Evolutionary conservation across 192 early-diverging fungal species (phyloP).

Genomic region (Chytriomyces hyalinus): DNA sequence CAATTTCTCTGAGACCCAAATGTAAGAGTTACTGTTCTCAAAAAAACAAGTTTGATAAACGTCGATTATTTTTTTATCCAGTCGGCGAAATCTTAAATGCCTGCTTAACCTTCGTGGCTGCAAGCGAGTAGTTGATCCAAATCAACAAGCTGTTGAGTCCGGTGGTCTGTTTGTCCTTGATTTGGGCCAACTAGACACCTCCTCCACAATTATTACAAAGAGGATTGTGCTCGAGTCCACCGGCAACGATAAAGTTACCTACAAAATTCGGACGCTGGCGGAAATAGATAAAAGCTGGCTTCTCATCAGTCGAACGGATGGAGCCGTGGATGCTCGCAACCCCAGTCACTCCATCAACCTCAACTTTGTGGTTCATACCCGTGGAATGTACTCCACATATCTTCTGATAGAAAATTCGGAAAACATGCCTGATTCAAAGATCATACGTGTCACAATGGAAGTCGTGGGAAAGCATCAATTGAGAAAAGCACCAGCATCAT

Average conservation of each 20-base stretch:
- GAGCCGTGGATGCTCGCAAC: constrained; percentile 63
- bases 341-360: constrained; percentile 65
- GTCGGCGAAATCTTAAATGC: constrained; percentile 19
- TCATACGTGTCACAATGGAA: constrained; percentile 73
- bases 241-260: constrained; percentile 59
- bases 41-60: neutral
- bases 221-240: constrained; percentile 71
- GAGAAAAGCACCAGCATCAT: constrained; percentile 28
- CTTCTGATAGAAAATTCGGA: constrained; percentile 74
- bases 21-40: constrained; percentile 8
- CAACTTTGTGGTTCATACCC: constrained; percentile 60
- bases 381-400: constrained; percentile 75
- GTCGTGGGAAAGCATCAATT: constrained; percentile 63
- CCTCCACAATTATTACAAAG: constrained; percentile 57
- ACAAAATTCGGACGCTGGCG: constrained; percentile 63
- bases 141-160: constrained; percentile 46
- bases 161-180: constrained; percentile 77
- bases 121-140: constrained; percentile 58
- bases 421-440: constrained; percentile 75
- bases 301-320: constrained; percentile 69
- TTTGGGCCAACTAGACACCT: constrained; percentile 80
- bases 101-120: constrained; percentile 70
- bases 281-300: constrained; percentile 69
- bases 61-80: neutral
- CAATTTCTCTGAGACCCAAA: constrained; percentile 8